Percentiles rank a stretch among this genome's conserved stretches.
These are phyloP conservation scores for Diatrype stigma DNA, from an alignment of 2,329 filamentous ascomycete species.

Conservation along the genomic window DNA sequence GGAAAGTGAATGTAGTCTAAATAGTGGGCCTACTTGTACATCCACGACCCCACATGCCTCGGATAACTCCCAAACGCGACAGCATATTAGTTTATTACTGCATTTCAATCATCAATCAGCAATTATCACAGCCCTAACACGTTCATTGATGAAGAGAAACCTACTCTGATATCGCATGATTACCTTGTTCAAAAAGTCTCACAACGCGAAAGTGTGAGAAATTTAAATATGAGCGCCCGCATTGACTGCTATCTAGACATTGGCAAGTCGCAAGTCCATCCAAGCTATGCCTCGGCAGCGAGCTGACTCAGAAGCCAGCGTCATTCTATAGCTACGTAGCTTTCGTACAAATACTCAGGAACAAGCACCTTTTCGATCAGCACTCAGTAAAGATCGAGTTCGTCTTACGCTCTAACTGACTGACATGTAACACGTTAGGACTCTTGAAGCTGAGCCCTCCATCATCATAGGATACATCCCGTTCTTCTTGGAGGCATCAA, in stretches of 20 bases:
- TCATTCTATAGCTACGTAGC: conserved; percentile 59
- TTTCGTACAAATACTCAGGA: conserved; percentile 54
- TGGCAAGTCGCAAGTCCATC: conserved; percentile 40
- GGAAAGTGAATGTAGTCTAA: too few species aligned
- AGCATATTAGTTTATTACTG: too few species aligned
- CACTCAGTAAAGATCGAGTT: conserved; percentile 65
- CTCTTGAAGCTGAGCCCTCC: neutral
- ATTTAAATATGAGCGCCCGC: conserved; percentile 48
- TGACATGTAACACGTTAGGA: neutral
- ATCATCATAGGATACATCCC: conserved; percentile 58
- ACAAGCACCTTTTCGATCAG: conserved; percentile 48
- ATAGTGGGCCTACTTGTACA: too few species aligned
- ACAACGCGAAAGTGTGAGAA: too few species aligned
- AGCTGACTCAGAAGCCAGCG: conserved; percentile 38
- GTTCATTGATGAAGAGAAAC: too few species aligned
- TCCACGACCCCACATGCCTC: too few species aligned
- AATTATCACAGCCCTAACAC: too few species aligned
- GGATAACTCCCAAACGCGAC: too few species aligned
- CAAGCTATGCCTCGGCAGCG: neutral
- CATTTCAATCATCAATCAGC: too few species aligned
- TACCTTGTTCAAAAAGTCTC: too few species aligned
- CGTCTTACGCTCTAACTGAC: conserved; percentile 23
- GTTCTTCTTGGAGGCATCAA: conserved; percentile 69
- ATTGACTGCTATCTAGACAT: conserved; percentile 67
- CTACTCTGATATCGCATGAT: too few species aligned